Base-by-base conservation (phyloP, 2,329 filamentous ascomycete species). In the Zalaria obscura region DNA sequence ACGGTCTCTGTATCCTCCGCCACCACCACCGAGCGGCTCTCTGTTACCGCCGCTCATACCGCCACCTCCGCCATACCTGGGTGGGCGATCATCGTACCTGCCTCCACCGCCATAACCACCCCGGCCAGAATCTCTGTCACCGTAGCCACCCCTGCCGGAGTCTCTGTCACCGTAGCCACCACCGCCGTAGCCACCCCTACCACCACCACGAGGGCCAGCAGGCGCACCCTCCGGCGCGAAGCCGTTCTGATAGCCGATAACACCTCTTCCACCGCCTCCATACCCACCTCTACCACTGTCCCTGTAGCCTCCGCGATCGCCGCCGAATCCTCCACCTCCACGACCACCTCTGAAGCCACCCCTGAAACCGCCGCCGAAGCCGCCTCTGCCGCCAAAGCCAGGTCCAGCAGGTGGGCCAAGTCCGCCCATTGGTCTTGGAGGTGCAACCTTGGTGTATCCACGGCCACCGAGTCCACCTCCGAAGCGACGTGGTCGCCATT, bases 401-500 rank as follows among this genome's bases (percentile, higher is more conserved):
- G 71, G 72, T 25, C 73, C 73, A 39, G 67, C 64, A 25, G 72
- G 70, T 35, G 71, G 64, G 35, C 66, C 69, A 9, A 67, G 70
- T 36, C 73, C 73, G 18, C 72, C 81, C 48, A 73, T 69, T 36
- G 85, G 85, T 40, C 85, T 77, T 31, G 81, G 70, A 39, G 81
- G 75, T 49, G 78, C 70, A 10, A 80, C 76, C 63, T 89, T 93
- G 43, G 89, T 96, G 63, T 96, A 96, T 49, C 85, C 83, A 54
- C 91, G 80, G 36, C 89, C 89, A 47, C 91, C 91, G 3, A 95
- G 75, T 37, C 91, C 91, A 50, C 91, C 91, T 44, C 89, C 91
- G 40, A 93, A 81, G 48, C 91, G 81, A 51, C 84, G 80, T 47
- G 91, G 91, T 56, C 84, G 83, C 91, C 91, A 98, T 38, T 83